Conservation (phyloP, 1,284 basidiomycete species). For the Phlebopus sp. region DNA sequence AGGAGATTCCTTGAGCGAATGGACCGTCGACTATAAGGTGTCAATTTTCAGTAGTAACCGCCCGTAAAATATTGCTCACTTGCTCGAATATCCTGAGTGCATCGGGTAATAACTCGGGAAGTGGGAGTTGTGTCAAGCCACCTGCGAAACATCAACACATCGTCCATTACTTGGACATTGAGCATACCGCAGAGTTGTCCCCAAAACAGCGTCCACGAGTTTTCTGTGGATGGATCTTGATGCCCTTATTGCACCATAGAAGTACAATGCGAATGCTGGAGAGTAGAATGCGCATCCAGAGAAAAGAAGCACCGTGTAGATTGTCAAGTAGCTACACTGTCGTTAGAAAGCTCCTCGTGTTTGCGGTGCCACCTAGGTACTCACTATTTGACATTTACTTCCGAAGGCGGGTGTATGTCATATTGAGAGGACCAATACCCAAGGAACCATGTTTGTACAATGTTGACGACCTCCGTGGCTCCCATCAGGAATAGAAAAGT, state of each 20-base stretch:
- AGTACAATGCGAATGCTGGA: slow-evolving; percentile 33
- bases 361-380: slow-evolving; percentile 9
- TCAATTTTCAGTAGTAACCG: background rate
- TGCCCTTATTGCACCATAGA: slow-evolving; percentile 46
- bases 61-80: slow-evolving; percentile 3
- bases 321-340: slow-evolving; percentile 35
- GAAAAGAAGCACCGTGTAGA: slow-evolving; percentile 33
- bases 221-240: slow-evolving; percentile 54
- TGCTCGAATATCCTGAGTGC: slow-evolving; percentile 18
- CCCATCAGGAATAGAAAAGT: slow-evolving; percentile 28
- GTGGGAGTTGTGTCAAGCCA: slow-evolving; percentile 56
- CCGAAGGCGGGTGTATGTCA: slow-evolving; percentile 28
- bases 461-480: slow-evolving; percentile 23
- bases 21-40: slow-evolving; percentile 22
- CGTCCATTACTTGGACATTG: background rate
- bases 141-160: slow-evolving; percentile 15
- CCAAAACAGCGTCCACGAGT: slow-evolving; percentile 56
- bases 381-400: slow-evolving; percentile 34
- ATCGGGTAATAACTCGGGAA: slow-evolving; percentile 41
- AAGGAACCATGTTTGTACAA: slow-evolving; percentile 50
- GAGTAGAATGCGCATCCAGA: slow-evolving; percentile 20
- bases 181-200: slow-evolving; percentile 47
- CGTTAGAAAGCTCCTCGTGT: background rate
- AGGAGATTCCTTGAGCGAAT: slow-evolving; percentile 17
- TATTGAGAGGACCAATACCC: slow-evolving; percentile 54